Evolutionary conservation across 345 rosid species (phyloP).

Genomic region (Hibiscus trionum): DNA sequence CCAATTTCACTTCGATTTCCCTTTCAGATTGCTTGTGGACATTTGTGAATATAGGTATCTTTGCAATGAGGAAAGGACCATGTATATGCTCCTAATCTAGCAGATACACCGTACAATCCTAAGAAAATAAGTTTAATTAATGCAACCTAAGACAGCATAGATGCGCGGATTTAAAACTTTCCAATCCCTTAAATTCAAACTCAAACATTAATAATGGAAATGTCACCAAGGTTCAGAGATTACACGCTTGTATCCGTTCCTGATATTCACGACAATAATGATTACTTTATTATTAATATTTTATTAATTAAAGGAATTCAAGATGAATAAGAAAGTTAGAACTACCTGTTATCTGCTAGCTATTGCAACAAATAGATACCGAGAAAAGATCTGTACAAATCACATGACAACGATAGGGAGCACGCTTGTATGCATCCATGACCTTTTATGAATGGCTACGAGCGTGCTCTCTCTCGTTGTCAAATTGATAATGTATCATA

Average conservation of each 20-base stretch:
- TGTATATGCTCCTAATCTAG: background rate
- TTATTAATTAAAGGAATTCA: background rate
- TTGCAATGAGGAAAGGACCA: background rate
- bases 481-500: slow-evolving; percentile 18
- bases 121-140: background rate
- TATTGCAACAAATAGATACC: background rate
- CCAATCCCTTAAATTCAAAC: background rate
- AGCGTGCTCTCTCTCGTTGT: slow-evolving; percentile 57
- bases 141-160: background rate
- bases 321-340: background rate
- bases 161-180: background rate
- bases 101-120: background rate
- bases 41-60: too few species aligned
- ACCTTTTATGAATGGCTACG: slow-evolving; percentile 21
- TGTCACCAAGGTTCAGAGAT: background rate
- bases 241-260: background rate
- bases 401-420: slow-evolving; percentile 36
- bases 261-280: background rate
- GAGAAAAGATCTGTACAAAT: slow-evolving; percentile 6
- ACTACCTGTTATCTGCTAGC: background rate
- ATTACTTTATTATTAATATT: background rate
- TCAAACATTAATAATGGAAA: background rate
- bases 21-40: too few species aligned
- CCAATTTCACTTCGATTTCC: too few species aligned
- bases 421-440: slow-evolving; percentile 37